These are phyloP conservation scores for Lablab purpureus DNA, from an alignment of 306 rosid genomes.

Conservation along the genomic window DNA sequence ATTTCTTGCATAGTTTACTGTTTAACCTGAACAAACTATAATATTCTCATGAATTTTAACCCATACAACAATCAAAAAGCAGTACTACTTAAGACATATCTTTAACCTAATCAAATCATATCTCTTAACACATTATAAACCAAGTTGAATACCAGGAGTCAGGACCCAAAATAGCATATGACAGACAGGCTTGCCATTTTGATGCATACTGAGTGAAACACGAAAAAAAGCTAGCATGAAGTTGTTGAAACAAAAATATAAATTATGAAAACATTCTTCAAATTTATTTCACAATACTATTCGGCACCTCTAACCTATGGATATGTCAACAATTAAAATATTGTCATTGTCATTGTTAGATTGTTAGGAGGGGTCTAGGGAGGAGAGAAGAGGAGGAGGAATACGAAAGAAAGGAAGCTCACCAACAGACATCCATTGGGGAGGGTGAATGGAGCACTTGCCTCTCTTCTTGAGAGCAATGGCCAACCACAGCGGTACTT, in stretches of 20 bases:
- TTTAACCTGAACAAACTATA: conserved; percentile 9
- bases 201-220: background rate
- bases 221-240: background rate
- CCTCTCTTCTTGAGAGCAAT: conserved; percentile 89
- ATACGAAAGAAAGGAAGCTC: conserved; percentile 45
- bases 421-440: conserved; percentile 90
- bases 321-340: background rate
- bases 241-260: conserved; percentile 4
- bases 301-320: background rate
- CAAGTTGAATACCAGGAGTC: background rate
- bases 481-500: conserved; percentile 92
- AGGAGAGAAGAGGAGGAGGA: background rate
- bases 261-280: conserved; percentile 6
- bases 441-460: conserved; percentile 78
- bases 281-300: background rate
- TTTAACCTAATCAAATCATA: no score
- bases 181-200: conserved; percentile 3
- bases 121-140: no score
- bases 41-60: conserved; percentile 15
- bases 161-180: conserved; percentile 13
- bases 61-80: background rate
- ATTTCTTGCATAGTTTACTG: background rate
- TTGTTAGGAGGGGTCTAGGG: background rate
- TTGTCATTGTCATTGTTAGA: background rate
- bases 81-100: conserved; percentile 6